Percentiles rank a stretch among this genome's conserved stretches.
Evolutionary conservation across 768 basidiomycete genomes (phyloP).

Genomic region (Lentinus tigrinus): DNA sequence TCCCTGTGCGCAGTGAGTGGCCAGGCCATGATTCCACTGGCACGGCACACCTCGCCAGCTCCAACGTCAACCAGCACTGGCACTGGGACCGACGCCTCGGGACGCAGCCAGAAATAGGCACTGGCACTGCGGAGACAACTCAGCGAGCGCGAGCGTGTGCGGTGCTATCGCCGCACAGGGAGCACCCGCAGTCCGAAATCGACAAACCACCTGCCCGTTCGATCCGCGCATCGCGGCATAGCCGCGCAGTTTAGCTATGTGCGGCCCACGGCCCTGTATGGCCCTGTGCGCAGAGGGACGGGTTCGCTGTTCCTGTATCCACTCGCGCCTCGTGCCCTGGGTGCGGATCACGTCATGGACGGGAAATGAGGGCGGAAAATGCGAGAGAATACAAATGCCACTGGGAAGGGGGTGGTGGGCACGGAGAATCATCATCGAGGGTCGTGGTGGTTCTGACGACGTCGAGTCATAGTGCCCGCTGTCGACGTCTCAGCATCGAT

Average conservation of each 20-base stretch:
- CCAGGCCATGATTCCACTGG: no score
- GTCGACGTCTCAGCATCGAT: neutral
- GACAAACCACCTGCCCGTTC: neutral
- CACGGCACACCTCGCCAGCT: no score
- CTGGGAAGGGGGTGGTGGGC: no score
- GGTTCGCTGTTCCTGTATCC: neutral
- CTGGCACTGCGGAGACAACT: neutral
- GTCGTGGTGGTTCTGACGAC: no score
- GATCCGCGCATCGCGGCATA: neutral
- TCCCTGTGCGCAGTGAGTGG: no score
- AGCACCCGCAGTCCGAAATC: neutral
- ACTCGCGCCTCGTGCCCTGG: conserved; percentile 9
- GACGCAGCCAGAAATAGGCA: no score
- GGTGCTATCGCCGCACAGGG: neutral
- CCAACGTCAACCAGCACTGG: no score
- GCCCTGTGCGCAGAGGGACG: neutral
- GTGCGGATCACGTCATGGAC: conserved; percentile 1
- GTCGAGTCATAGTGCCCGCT: no score
- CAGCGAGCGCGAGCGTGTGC: neutral
- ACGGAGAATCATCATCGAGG: no score
- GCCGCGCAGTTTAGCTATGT: neutral
- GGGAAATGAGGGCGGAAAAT: neutral
- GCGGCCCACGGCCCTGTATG: neutral
- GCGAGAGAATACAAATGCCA: no score
- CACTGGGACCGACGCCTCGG: no score